These are phyloP conservation scores for Polysphondylium violaceum DNA, from an alignment of 78 protist species.

Conservation along the genomic window DNA sequence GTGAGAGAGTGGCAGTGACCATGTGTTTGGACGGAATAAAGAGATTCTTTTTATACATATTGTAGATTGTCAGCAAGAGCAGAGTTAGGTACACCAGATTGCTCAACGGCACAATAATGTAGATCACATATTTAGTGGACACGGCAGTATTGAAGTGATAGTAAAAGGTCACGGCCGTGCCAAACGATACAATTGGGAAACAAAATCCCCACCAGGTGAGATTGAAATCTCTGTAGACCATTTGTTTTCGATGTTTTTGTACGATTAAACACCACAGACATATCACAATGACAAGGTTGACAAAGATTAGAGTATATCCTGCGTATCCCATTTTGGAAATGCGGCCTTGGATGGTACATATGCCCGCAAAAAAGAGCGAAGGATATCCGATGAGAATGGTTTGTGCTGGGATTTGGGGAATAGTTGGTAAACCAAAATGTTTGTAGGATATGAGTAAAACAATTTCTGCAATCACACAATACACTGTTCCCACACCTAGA, in stretches of 20 bases:
- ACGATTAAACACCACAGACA: neutral
- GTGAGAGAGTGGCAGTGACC: neutral
- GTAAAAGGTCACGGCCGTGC: constrained; percentile 9
- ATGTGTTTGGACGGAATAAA: constrained; percentile 12
- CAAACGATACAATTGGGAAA: constrained; percentile 12
- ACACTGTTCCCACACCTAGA: constrained; percentile 1
- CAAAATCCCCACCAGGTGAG: constrained; percentile 25
- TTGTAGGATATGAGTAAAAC: neutral
- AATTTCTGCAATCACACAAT: neutral
- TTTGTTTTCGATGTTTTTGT: neutral
- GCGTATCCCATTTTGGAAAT: neutral
- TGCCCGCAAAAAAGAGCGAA: neutral
- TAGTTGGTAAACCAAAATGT: neutral
- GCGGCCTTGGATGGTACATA: neutral
- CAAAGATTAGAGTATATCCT: neutral
- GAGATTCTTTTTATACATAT: constrained; percentile 10
- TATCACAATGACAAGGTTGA: neutral
- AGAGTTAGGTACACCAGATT: neutral
- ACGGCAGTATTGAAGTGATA: constrained; percentile 3
- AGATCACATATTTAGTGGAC: constrained; percentile 6
- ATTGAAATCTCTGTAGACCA: neutral
- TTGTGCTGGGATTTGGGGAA: constrained; percentile 30
- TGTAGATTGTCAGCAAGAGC: neutral
- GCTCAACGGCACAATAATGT: neutral
- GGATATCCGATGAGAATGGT: constrained; percentile 37